Evolutionary conservation across 2,329 filamentous ascomycete species (phyloP), one percentile per base, ranked within the genome.

Genomic region (Cercospora zeina): DNA sequence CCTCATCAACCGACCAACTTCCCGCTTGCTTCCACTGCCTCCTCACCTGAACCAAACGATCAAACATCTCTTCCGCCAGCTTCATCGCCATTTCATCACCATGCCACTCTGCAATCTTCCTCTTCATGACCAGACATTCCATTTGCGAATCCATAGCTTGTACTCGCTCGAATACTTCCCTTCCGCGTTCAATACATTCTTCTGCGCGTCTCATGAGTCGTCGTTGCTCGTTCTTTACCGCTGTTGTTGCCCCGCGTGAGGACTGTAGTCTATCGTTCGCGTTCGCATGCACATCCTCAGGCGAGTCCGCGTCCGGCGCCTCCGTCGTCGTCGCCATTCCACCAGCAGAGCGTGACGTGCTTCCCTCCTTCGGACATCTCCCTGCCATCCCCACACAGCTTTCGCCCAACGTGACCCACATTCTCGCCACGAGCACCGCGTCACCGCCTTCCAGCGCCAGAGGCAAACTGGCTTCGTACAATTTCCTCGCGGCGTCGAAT

Each of bases 41-140:
- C 24, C 16, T 16, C 24, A n/a, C 8, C 24, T 9, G 13, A n/a
- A n/a, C 45, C 8, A 58, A 30, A 10, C 14, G 9, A 27, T 31
- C 45, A 34, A 69, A 71, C 65, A 66, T 65, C 14, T 65, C 66
- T 19, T 72, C 67, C 9, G 65, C 65, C 49, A 65, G 65, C n/a
- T 51, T 49, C 5, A 65, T 64, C 0, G 68, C 64, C 5, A 56
- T 36, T 10, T 69, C 68, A 68, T 92, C 88, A 0, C 88, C 89
- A 7, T 84, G 81, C 51, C 88, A 78, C 74, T 87, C 86, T 80
- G 90, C 89, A 55, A 96, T 83, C 55, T 87, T 87, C 3, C 89
- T 88, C 76, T 91, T 93, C 80, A 95, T 95, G 19, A 89, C 88
- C 78, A 93, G 83, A 80, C 90, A 87, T 75, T 92, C 89, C 71